Conservation (phyloP, 305 asterid genomes). For the Plantago lanceolata region DNA sequence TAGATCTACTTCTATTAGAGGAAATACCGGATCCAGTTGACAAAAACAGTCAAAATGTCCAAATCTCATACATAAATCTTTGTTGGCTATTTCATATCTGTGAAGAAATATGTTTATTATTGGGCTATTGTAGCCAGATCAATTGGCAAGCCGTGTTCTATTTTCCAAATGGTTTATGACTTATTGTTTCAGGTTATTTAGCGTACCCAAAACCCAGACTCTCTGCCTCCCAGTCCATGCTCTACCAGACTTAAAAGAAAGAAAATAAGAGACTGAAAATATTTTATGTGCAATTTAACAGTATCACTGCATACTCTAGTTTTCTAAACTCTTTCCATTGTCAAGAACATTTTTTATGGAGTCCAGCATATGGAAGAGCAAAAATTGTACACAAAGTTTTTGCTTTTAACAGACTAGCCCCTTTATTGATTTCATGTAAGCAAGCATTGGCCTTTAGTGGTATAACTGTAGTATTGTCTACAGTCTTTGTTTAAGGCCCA, state of each 20-base stretch:
- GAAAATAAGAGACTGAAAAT: too few species aligned
- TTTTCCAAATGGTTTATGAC: too few species aligned
- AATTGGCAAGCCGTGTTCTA: too few species aligned
- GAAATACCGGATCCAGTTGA: not conserved
- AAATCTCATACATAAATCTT: not conserved
- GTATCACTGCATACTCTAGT: not conserved
- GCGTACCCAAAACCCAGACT: not conserved
- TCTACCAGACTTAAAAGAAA: not conserved
- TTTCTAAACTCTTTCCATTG: not conserved
- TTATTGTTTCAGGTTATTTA: not conserved
- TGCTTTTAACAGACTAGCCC: not conserved
- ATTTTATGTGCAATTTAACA: not conserved
- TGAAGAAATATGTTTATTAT: not conserved
- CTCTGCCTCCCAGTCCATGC: not conserved
- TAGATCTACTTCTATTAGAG: not conserved
- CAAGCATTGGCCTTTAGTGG: not conserved
- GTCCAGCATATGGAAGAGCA: not conserved
- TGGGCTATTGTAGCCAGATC: not conserved
- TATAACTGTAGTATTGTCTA: too few species aligned
- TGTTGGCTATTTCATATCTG: not conserved
- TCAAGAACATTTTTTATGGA: not conserved
- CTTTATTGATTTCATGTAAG: not conserved
- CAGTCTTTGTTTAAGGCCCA: too few species aligned
- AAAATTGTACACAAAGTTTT: not conserved
- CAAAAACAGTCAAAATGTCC: too few species aligned